Conservation (phyloP, 768 basidiomycete genomes). For the Imleria badia region DNA sequence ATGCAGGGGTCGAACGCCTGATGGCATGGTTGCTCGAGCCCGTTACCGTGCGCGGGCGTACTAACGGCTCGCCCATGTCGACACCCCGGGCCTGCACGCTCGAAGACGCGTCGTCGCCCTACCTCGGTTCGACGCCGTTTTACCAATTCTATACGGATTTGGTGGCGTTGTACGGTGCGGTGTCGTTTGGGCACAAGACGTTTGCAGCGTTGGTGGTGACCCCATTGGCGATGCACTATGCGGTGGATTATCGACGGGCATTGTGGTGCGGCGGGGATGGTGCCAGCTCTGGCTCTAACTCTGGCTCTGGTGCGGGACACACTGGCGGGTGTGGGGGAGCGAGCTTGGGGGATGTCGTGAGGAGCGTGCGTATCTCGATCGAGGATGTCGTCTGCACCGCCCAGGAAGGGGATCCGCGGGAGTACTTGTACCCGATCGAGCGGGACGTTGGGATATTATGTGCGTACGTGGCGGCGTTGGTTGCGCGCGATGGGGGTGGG, state of each 20-base stretch:
- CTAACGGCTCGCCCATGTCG: neutral
- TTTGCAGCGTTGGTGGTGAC: slow-evolving; percentile 78
- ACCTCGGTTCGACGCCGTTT: slow-evolving; percentile 75
- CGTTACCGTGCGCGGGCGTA: slow-evolving; percentile 37
- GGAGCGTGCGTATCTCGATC: slow-evolving; percentile 52
- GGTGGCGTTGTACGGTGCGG: slow-evolving; percentile 83
- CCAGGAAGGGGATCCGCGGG: slow-evolving; percentile 40
- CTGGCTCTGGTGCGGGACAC: neutral
- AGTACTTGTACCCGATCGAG: slow-evolving; percentile 76
- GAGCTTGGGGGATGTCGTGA: slow-evolving; percentile 34
- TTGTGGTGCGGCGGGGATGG: slow-evolving; percentile 75
- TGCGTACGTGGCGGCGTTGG: slow-evolving; percentile 55
- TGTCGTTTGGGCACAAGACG: slow-evolving; percentile 79
- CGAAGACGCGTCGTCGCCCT: slow-evolving; percentile 53
- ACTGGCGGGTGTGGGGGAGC: neutral
- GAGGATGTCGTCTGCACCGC: slow-evolving; percentile 45
- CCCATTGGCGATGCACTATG: slow-evolving; percentile 73
- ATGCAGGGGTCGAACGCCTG: slow-evolving; percentile 54
- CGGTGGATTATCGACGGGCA: slow-evolving; percentile 79
- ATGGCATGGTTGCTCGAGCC: slow-evolving; percentile 63
- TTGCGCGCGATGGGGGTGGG: slow-evolving; percentile 30
- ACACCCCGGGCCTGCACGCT: slow-evolving; percentile 32
- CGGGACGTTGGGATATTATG: slow-evolving; percentile 57
- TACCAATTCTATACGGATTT: slow-evolving; percentile 95
- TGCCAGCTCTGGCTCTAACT: neutral